Conservation (phyloP, 2,329 filamentous ascomycete species). For the Xylariaceae sp. region DNA sequence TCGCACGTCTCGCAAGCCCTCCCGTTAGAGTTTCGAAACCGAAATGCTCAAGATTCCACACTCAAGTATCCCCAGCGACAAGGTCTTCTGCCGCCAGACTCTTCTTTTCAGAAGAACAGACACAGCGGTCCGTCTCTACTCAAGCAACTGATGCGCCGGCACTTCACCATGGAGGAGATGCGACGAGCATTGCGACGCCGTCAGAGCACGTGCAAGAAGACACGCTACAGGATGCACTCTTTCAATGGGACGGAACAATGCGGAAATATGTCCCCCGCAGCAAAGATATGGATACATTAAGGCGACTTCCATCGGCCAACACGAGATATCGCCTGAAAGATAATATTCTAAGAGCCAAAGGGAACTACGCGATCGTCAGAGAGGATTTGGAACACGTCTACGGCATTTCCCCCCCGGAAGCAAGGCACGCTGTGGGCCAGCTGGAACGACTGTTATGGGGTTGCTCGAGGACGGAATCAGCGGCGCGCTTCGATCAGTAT, state of each 20-base stretch:
- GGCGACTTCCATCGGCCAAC: no score
- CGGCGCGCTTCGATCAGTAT: slow-evolving; percentile 19
- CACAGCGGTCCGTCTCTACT: background rate
- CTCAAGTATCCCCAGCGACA: slow-evolving; percentile 5
- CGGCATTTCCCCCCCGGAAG: slow-evolving; percentile 16
- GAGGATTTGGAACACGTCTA: slow-evolving; percentile 16
- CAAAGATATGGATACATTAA: no score
- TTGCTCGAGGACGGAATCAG: slow-evolving; percentile 3
- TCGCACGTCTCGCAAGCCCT: slow-evolving; percentile 17
- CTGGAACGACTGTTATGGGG: slow-evolving; percentile 20
- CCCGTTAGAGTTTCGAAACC: background rate
- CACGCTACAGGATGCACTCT: background rate
- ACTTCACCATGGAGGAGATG: no score
- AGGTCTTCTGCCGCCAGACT: background rate
- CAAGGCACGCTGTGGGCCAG: slow-evolving; percentile 21
- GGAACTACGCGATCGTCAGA: slow-evolving; percentile 9
- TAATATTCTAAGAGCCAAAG: slow-evolving; percentile 16
- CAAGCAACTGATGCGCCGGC: background rate
- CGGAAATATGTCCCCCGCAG: background rate
- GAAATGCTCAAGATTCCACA: background rate
- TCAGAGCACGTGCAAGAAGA: no score
- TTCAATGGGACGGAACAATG: background rate
- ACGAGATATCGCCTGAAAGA: slow-evolving; percentile 7
- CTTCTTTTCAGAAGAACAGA: no score
- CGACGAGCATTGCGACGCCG: no score